Conservation (phyloP, 305 asterid species). For the Fraxinus baroniana region DNA sequence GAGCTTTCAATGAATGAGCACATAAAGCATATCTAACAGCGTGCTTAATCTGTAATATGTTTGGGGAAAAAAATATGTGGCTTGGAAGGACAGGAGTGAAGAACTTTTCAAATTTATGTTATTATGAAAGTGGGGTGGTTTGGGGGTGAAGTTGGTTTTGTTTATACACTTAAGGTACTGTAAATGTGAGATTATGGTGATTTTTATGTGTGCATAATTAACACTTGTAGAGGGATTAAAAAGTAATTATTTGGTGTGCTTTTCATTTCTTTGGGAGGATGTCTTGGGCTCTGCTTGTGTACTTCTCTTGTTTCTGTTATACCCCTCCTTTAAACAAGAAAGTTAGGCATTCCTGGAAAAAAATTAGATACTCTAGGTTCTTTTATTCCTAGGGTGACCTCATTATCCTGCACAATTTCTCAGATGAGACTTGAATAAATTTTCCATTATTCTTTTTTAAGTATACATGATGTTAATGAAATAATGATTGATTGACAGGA, state of each 20-base stretch:
- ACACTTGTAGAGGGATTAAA: not conserved
- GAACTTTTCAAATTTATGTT: not conserved
- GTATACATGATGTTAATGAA: not conserved
- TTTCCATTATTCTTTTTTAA: not conserved
- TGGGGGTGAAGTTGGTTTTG: not conserved
- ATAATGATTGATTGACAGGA: constrained; percentile 3
- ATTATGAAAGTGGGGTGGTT: not conserved
- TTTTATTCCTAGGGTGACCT: not conserved
- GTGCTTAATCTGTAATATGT: not conserved
- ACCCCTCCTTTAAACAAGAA: constrained; percentile 7
- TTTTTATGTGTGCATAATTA: not conserved
- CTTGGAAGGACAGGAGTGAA: not conserved
- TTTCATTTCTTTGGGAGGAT: not conserved
- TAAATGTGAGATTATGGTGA: not conserved
- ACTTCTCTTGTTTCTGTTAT: not conserved
- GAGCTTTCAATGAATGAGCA: constrained; percentile 2
- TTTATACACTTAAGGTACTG: not conserved
- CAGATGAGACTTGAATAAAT: not conserved
- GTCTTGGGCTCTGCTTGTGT: not conserved
- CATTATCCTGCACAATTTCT: not conserved
- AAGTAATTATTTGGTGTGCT: not conserved
- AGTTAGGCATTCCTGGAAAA: not conserved
- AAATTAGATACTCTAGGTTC: not conserved
- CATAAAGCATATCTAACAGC: not conserved
- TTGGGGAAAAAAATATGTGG: not conserved